Base-by-base conservation (phyloP, 2,329 filamentous ascomycete species). In the Aspergillus terreus region DNA sequence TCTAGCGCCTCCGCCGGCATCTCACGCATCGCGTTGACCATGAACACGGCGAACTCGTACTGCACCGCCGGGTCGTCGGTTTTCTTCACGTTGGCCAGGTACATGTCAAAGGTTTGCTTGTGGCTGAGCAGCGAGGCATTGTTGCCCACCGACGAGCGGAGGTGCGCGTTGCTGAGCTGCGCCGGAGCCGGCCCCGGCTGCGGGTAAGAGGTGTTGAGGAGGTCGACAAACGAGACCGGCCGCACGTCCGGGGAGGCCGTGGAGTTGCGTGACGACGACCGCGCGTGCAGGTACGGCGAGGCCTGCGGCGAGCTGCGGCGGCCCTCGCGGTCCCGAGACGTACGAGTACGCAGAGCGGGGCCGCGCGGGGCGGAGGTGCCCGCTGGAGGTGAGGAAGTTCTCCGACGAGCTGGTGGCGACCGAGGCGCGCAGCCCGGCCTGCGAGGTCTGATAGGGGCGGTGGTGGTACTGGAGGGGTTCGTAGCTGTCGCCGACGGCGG, bases 91-190 rank as follows among this genome's bases (percentile, higher is more conserved):
- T 97, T 99, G 50, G 87, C 86, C 42, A 92, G 83, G 71, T 99
- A 99, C 92, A 97, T 96, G 50, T 97, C 92, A 45, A 99, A 82
- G 1, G 94, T 99, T 74, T 97, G 92, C 66, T 92, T 89, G 32
- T 90, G 87, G 64, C 90, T 92, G 27, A 99, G 81, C 11, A 99
- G 79, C 17, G 92, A 96, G 3, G 92, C 92, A 74, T 95, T 95
- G 66, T 84, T 87, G 42, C 94, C 94, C 21, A 99, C 85, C 14
- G 83, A 85, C 50, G 81, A 84, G 54, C 90, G 86, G 45, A 99
- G 76, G 56, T 87, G 82, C 10, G 87, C 84, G 66, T 97, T 96
- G 70, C 95, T 89, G 53, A 95, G 79, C 25, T 82, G 76, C 6
- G 77, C 72, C 6, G 76, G 75, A 65, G 75, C 89, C 63, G 73